phyloP scores from a whole-genome alignment of 805 yeast genomes.

The Candida silvicultrix region DNA sequence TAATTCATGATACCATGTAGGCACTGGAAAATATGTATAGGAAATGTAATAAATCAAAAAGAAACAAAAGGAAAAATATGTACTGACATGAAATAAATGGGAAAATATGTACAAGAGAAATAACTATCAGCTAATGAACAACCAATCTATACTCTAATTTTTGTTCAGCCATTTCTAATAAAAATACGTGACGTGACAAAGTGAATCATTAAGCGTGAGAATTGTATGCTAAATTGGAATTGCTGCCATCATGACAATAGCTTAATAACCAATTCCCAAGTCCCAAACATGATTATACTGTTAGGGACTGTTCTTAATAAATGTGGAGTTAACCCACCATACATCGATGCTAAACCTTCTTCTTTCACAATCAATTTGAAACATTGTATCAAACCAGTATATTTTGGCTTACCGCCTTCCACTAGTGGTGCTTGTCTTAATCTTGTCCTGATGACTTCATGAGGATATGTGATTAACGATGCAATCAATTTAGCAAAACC shows the following conservation, averaged over 20 bases:
- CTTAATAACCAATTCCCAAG: conserved; percentile 85
- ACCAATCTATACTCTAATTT: too few relatives aligned
- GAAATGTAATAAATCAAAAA: neutral
- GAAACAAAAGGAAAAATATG: neutral
- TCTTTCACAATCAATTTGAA: conserved; percentile 81
- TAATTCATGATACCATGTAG: neutral
- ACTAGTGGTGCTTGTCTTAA: conserved; percentile 84
- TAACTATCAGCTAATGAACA: neutral
- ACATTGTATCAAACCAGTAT: conserved; percentile 84
- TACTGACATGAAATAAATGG: too few relatives aligned
- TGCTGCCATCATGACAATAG: conserved; percentile 32
- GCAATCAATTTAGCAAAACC: conserved; percentile 95
- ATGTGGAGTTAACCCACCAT: conserved; percentile 97
- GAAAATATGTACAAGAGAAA: neutral
- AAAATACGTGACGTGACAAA: too few relatives aligned
- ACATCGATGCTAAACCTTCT: conserved; percentile 90
- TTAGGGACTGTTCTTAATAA: conserved; percentile 95
- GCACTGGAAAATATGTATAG: neutral
- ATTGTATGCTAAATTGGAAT: neutral
- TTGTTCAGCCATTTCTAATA: too few relatives aligned
- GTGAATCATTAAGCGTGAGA: neutral
- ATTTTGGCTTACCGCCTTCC: conserved; percentile 74
- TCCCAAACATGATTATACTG: conserved; percentile 97
- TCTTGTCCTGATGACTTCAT: conserved; percentile 94
- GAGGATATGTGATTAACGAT: conserved; percentile 90